A percentile compares a stretch with the other conserved stretches of the same genome.
phyloP scores from a whole-genome alignment of 2,329 filamentous ascomycete genomes.

The Trichoderma atroviride region DNA sequence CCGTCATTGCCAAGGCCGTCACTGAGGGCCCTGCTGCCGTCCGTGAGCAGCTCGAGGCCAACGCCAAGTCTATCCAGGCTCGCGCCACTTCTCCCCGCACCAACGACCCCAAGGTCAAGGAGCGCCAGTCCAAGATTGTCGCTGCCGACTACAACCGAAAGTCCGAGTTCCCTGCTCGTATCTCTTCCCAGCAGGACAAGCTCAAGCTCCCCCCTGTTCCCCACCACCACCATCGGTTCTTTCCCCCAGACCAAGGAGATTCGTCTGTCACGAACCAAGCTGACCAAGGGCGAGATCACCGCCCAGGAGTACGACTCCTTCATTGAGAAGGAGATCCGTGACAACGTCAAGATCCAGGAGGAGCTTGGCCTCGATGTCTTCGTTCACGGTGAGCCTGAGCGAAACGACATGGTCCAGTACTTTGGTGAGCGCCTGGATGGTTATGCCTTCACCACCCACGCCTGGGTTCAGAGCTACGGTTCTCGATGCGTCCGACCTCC shows the following conservation, averaged over 20 bases:
- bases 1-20: constrained; percentile 94
- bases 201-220: constrained; percentile 96
- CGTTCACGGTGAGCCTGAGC: constrained; percentile 98
- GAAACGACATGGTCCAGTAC: constrained; percentile 99
- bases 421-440: constrained; percentile 97
- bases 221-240: constrained; percentile 97
- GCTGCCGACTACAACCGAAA: constrained; percentile 87
- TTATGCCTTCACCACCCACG: constrained; percentile 98
- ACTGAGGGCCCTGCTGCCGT: constrained; percentile 89
- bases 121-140: constrained; percentile 87
- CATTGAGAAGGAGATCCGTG: constrained; percentile 97
- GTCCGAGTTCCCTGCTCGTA: constrained; percentile 82
- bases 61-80: constrained; percentile 89
- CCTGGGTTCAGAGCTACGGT: constrained; percentile 98
- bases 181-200: constrained; percentile 85
- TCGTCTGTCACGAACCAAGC: constrained; percentile 93
- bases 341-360: constrained; percentile 95
- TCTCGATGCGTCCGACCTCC: constrained; percentile 97
- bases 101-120: constrained; percentile 97
- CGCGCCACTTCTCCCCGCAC: constrained; percentile 91
- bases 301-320: constrained; percentile 94
- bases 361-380: constrained; percentile 96
- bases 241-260: constrained; percentile 99
- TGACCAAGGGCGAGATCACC: constrained; percentile 98
- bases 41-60: constrained; percentile 87